These are phyloP conservation scores for Hyphopichia khmerensis DNA, from an alignment of 1,139 yeast species.

Conservation along the genomic window DNA sequence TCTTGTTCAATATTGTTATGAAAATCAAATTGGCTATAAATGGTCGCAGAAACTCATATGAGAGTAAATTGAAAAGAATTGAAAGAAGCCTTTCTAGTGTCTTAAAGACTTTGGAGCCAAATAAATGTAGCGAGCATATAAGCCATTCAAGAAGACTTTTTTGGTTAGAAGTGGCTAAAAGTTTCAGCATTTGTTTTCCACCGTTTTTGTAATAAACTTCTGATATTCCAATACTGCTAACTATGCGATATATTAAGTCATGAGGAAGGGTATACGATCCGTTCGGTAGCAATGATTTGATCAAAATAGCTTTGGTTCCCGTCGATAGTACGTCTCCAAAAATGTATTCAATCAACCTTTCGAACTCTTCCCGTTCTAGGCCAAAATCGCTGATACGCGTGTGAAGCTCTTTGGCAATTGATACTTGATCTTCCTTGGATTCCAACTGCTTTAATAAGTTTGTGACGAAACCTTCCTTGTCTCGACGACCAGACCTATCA, in stretches of 20 bases:
- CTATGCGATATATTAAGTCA: conserved; percentile 17
- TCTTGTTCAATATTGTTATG: conserved; percentile 17
- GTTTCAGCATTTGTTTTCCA: conserved; percentile 21
- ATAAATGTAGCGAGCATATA: conserved; percentile 24
- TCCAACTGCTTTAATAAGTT: not conserved
- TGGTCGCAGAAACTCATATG: conserved; percentile 35
- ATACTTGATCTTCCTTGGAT: not conserved
- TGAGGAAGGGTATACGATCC: conserved; percentile 7
- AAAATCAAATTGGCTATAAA: conserved; percentile 30
- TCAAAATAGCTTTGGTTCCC: conserved; percentile 1
- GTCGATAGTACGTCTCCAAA: not conserved
- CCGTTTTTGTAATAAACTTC: conserved; percentile 25
- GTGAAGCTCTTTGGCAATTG: not conserved
- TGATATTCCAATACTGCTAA: conserved; percentile 30
- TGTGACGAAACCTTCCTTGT: not conserved
- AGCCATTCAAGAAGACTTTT: conserved; percentile 31
- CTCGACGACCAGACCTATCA: not conserved
- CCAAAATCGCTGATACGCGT: conserved; percentile 2
- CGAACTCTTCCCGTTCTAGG: conserved; percentile 5
- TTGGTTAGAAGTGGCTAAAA: conserved; percentile 22
- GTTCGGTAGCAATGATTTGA: conserved; percentile 11
- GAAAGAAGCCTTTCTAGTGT: conserved; percentile 21
- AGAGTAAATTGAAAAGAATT: conserved; percentile 27
- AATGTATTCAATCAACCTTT: conserved; percentile 6
- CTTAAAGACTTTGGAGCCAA: conserved; percentile 18